Evolutionary conservation across 2,329 filamentous ascomycete genomes (phyloP).

Genomic region (Lecanicillium sp.): DNA sequence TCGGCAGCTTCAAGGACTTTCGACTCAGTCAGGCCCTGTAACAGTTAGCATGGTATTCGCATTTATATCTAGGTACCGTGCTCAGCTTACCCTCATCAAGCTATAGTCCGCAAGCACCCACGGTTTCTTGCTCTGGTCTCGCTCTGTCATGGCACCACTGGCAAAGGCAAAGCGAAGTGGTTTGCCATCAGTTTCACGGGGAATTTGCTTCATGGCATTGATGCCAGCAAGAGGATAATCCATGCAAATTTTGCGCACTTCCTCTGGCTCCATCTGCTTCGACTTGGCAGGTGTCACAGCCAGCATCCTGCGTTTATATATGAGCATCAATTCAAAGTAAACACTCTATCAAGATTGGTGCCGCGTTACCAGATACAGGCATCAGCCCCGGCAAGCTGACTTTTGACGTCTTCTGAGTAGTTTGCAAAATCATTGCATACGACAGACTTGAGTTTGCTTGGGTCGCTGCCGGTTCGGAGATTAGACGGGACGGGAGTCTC

Average conservation of each 20-base stretch:
- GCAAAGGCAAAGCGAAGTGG: conserved; percentile 41
- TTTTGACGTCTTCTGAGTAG: conserved; percentile 30
- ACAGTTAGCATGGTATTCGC: no score
- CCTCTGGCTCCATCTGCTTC: conserved; percentile 20
- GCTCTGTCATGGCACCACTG: conserved; percentile 34
- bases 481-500: conserved; percentile 20
- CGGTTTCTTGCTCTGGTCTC: conserved; percentile 36
- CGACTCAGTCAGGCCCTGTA: conserved; percentile 38
- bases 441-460: conserved; percentile 30
- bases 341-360: no score
- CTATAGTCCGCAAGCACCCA: conserved; percentile 31
- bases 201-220: conserved; percentile 24
- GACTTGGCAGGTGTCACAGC: conserved; percentile 31
- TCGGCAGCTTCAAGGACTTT: conserved; percentile 31
- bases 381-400: conserved; percentile 29
- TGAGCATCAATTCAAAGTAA: neutral
- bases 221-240: conserved; percentile 22
- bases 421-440: conserved; percentile 29
- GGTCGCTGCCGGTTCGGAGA: conserved; percentile 14
- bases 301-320: conserved; percentile 23
- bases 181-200: conserved; percentile 12
- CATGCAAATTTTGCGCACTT: conserved; percentile 31
- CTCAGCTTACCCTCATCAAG: conserved; percentile 35
- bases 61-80: no score
- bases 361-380: conserved; percentile 37